Evolutionary conservation across 2,329 filamentous ascomycete species (phyloP), one percentile per base, ranked within the genome.

Genomic region (Aspergillus ruber): DNA sequence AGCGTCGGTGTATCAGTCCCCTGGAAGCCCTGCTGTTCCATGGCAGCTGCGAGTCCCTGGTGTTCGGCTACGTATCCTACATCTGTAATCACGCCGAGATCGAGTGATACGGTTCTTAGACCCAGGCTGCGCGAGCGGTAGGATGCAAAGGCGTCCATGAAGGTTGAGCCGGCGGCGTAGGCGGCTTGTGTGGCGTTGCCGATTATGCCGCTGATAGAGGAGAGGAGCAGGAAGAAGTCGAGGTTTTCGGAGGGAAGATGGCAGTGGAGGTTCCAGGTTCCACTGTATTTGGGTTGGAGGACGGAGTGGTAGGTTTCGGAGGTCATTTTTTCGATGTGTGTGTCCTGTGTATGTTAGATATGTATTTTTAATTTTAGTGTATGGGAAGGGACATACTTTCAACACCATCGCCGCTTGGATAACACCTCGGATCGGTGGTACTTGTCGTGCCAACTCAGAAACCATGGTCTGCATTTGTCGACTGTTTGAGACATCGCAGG

Each of bases 141-240:
- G 6, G 49, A 50, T 3, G 64, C 63, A 12, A 70, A 57, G 1
- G 55, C 52, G 40, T 69, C 67, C 44, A 67, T 58, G 57, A 63
- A 73, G 10, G 61, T 58, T 42, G 62, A 63, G 6, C 57, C 69
- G 2, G 69, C 64, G 6, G 62, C 62, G 48, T 73, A 73, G 44
- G 67, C 72, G 10, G 73, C 64, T 47, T 78, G 63, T 3, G 70
- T 69, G 2, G 67, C 52, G 41, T 75, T 74, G 4, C 75, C 75
- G 3, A 74, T 57, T 6, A 75, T 53, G 2, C 68, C 67, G 43
- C 67, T 66, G 3, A 66, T 56, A 3, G 70, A 73, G 0, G 66
- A 69, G 8, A 71, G 55, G 48, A 68, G 59, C 43, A 72, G 45
- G 54, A 74, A 72, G 50, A 72, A 73, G 48, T 71, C 68, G 5